Percentiles rank a stretch among this genome's conserved stretches.
Evolutionary conservation across 83 land plant genomes (phyloP).

Genomic region (Thuja plicata): DNA sequence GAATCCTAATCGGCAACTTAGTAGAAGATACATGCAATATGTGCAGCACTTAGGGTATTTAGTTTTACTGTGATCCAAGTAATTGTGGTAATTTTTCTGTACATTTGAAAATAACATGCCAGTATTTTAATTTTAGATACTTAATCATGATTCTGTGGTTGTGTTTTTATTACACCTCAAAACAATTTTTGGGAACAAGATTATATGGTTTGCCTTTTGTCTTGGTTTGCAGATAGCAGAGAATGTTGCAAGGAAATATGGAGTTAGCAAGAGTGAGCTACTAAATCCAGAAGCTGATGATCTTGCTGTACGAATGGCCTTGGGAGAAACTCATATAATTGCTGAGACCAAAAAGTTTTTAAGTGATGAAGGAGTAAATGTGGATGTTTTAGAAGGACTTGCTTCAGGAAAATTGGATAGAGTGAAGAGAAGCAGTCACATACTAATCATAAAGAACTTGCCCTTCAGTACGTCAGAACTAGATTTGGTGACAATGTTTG

Average conservation of each 20-base stretch:
- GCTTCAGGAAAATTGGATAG: conserved; percentile 61
- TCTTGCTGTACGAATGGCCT: conserved; percentile 91
- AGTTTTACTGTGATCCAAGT: not conserved
- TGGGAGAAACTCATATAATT: conserved; percentile 94
- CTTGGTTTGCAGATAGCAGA: conserved; percentile 74
- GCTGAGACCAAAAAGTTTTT: conserved; percentile 88
- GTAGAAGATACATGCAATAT: not conserved
- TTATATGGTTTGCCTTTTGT: not conserved
- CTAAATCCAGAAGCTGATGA: conserved; percentile 88
- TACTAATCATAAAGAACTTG: conserved; percentile 88
- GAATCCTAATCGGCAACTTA: too few species aligned
- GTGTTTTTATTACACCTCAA: not conserved
- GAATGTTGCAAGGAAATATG: conserved; percentile 84
- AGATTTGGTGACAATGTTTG: conserved; percentile 85
- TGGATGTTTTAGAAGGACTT: conserved; percentile 68
- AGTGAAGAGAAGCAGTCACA: conserved; percentile 75
- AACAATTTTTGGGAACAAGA: not conserved
- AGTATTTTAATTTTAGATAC: not conserved
- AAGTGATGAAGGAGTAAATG: conserved; percentile 78
- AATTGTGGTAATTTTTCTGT: not conserved
- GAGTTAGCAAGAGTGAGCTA: conserved; percentile 83
- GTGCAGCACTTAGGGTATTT: not conserved
- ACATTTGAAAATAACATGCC: not conserved
- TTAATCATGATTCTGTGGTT: not conserved
- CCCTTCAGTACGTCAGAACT: conserved; percentile 80